A percentile compares a stretch with the other conserved stretches of the same genome.
Evolutionary conservation across 2,329 filamentous ascomycete species (phyloP).

Genomic region (Diaporthe humulicola): DNA sequence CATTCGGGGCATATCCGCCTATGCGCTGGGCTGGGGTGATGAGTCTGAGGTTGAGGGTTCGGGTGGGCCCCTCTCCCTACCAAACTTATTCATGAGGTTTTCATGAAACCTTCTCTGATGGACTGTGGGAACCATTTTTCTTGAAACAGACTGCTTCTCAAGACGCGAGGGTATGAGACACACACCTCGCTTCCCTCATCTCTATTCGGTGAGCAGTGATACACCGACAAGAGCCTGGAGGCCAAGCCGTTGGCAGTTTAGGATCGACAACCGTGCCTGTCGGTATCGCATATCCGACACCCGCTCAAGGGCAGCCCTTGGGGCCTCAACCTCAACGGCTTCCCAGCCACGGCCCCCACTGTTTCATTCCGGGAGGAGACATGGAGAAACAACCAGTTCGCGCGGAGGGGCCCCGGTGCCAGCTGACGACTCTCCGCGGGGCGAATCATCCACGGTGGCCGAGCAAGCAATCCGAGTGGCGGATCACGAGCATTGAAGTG

Average conservation of each 20-base stretch:
- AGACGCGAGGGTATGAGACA: slow-evolving; percentile 22
- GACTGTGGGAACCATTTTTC: slow-evolving; percentile 14
- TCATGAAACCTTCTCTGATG: slow-evolving; percentile 19
- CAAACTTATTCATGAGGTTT: slow-evolving; percentile 1
- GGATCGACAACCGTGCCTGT: slow-evolving; percentile 30
- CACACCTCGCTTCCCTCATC: slow-evolving; percentile 16
- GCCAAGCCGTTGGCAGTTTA: slow-evolving; percentile 31
- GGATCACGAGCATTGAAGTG: not conserved
- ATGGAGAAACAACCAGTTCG: not conserved
- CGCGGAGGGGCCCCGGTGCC: not conserved
- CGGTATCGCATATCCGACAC: slow-evolving; percentile 26
- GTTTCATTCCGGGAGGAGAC: slow-evolving; percentile 2
- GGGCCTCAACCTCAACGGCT: slow-evolving; percentile 13
- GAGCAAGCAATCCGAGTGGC: slow-evolving; percentile 26
- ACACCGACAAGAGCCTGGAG: slow-evolving; percentile 18
- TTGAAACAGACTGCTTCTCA: slow-evolving; percentile 29
- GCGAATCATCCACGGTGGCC: slow-evolving; percentile 21
- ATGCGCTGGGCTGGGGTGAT: not conserved
- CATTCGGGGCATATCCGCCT: slow-evolving; percentile 7
- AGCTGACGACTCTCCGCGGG: slow-evolving; percentile 10
- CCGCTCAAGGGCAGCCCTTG: slow-evolving; percentile 12
- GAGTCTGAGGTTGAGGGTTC: slow-evolving; percentile 16
- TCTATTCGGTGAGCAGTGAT: slow-evolving; percentile 11
- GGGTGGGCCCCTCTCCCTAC: not conserved
- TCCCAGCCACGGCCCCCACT: slow-evolving; percentile 22